phyloP scores from a whole-genome alignment of 148 eudicot genomes.

The Silene uniflora region DNA sequence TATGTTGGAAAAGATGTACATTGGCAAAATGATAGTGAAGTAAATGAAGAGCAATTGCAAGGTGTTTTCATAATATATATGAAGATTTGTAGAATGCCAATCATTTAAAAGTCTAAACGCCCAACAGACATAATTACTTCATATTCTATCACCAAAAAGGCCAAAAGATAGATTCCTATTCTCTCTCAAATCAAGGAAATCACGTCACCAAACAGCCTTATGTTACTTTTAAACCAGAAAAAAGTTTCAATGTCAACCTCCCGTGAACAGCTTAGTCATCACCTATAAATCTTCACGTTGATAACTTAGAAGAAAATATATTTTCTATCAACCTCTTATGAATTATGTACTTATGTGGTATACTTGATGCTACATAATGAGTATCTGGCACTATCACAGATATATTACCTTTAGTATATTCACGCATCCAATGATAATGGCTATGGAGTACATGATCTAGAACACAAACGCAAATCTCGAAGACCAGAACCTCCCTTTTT shows the following conservation, averaged over 20 bases:
- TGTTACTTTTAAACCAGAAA: background rate
- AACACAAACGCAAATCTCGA: background rate
- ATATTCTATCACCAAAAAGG: background rate
- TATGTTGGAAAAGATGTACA: background rate
- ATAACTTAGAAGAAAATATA: background rate
- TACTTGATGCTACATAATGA: background rate
- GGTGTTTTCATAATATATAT: no score
- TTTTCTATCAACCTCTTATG: background rate
- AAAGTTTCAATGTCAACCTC: background rate
- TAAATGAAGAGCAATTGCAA: background rate
- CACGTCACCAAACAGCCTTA: background rate
- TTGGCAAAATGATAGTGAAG: background rate
- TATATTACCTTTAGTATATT: background rate
- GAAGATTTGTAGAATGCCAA: no score
- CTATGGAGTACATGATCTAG: background rate
- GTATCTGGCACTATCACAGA: background rate
- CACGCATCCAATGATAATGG: background rate
- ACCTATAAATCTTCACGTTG: background rate
- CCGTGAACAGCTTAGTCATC: background rate
- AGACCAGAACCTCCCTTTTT: background rate
- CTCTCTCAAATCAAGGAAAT: background rate
- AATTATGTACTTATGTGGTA: background rate
- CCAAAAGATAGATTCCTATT: background rate
- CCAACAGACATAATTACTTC: background rate
- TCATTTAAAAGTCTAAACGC: background rate